These are phyloP conservation scores for Rhodotorula toruloides DNA, from an alignment of 768 basidiomycete species.

Conservation along the genomic window DNA sequence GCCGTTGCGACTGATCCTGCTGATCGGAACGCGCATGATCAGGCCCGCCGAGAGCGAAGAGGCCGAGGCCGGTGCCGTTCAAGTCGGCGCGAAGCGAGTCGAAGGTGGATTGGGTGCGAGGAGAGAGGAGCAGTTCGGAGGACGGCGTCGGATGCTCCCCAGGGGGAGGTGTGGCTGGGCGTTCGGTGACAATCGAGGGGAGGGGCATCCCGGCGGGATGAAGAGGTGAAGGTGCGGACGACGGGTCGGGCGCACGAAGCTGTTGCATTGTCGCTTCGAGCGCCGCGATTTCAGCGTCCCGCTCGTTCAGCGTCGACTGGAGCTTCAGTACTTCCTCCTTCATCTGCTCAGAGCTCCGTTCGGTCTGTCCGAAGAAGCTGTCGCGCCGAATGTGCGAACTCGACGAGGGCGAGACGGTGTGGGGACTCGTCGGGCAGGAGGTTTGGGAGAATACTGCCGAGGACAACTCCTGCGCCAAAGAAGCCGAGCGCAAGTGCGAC, in stretches of 20 bases:
- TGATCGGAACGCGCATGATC: slow-evolving; percentile 3
- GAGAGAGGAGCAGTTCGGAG: slow-evolving; percentile 53
- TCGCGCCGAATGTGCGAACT: slow-evolving; percentile 25
- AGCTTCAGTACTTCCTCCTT: slow-evolving; percentile 94
- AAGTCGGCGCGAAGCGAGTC: slow-evolving; percentile 66
- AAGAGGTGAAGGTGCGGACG: not conserved
- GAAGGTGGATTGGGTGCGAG: slow-evolving; percentile 67
- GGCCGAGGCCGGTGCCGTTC: slow-evolving; percentile 47
- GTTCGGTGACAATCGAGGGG: slow-evolving; percentile 10
- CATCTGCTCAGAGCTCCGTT: slow-evolving; percentile 74
- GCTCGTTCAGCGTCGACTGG: slow-evolving; percentile 82
- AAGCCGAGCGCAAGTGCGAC: slow-evolving; percentile 78
- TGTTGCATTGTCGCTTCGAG: slow-evolving; percentile 29
- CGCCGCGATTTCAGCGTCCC: slow-evolving; percentile 74
- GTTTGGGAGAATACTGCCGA: slow-evolving; percentile 48
- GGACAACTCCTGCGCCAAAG: slow-evolving; percentile 80
- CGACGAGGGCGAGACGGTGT: slow-evolving; percentile 27
- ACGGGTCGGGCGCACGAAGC: not conserved
- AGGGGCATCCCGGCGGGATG: not conserved
- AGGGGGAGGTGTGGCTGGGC: not conserved
- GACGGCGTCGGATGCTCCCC: not conserved
- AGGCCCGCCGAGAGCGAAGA: not conserved
- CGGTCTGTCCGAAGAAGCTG: slow-evolving; percentile 61
- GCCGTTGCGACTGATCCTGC: slow-evolving; percentile 47
- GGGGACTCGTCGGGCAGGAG: slow-evolving; percentile 40